Evolutionary conservation across 1,284 basidiomycete genomes (phyloP).

Genomic region (Melampsora larici-populina): DNA sequence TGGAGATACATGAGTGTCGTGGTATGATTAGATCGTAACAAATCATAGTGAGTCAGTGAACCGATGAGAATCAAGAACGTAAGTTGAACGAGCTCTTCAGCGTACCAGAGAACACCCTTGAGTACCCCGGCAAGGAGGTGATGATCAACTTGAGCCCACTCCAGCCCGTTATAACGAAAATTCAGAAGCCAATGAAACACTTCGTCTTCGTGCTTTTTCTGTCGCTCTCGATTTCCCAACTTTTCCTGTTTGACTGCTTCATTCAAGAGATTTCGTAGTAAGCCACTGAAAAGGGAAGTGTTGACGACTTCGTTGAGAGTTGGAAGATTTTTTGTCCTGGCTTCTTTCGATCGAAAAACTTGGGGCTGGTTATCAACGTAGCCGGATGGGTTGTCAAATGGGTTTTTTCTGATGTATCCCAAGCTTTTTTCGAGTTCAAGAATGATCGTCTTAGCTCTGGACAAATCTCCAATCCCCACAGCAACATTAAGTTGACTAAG

Average conservation of each 20-base stretch:
- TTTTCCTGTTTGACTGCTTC: slow-evolving; percentile 35
- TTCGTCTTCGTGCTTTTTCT: slow-evolving; percentile 16
- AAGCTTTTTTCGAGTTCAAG: slow-evolving; percentile 26
- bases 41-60: background rate
- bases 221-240: background rate
- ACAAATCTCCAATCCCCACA: slow-evolving; percentile 19
- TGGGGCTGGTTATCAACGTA: background rate
- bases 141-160: slow-evolving; percentile 36
- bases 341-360: background rate
- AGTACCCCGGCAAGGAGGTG: slow-evolving; percentile 38
- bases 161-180: slow-evolving; percentile 20
- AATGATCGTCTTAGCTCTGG: slow-evolving; percentile 21
- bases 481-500: slow-evolving; percentile 29
- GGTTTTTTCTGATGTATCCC: slow-evolving; percentile 4
- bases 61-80: background rate
- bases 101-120: slow-evolving; percentile 42
- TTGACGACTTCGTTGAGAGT: slow-evolving; percentile 28
- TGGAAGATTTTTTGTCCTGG: slow-evolving; percentile 6
- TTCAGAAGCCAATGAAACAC: slow-evolving; percentile 32
- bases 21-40: background rate
- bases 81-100: background rate
- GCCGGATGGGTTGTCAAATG: background rate
- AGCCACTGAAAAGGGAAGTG: slow-evolving; percentile 32
- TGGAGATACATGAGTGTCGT: background rate
- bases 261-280: slow-evolving; percentile 10